These are phyloP conservation scores for Kodamaea suecica DNA, from an alignment of 1,139 yeast species.

Conservation along the genomic window DNA sequence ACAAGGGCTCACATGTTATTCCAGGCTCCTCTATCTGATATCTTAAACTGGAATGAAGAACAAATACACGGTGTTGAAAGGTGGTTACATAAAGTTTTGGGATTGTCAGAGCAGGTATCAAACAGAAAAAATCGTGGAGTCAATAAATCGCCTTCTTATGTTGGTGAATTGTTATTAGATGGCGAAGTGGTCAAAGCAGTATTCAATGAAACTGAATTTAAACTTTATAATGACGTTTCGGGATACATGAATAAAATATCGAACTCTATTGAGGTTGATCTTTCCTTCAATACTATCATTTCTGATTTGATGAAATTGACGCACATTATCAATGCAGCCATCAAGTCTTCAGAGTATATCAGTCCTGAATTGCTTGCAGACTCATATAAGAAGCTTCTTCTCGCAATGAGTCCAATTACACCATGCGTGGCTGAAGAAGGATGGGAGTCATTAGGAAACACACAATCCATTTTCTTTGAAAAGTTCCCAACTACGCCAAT, in stretches of 20 bases:
- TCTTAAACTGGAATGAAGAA: conserved; percentile 83
- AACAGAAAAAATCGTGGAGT: conserved; percentile 4
- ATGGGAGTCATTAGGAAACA: conserved; percentile 52
- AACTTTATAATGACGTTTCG: conserved; percentile 58
- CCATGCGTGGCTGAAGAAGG: conserved; percentile 85
- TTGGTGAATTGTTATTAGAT: conserved; percentile 21
- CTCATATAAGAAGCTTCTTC: conserved; percentile 51
- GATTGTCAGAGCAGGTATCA: conserved; percentile 19
- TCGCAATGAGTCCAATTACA: conserved; percentile 66
- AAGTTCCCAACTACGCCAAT: conserved; percentile 50
- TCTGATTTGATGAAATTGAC: conserved; percentile 90
- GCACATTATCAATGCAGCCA: conserved; percentile 44
- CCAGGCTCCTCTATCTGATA: conserved; percentile 85
- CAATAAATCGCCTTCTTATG: neutral
- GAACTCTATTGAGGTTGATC: conserved; percentile 53
- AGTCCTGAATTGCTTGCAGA: conserved; percentile 32
- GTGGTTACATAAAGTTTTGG: conserved; percentile 69
- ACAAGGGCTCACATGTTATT: conserved; percentile 91
- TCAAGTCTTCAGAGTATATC: conserved; percentile 25
- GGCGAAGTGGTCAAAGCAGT: conserved; percentile 16
- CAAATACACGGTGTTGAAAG: conserved; percentile 85
- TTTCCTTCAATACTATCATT: conserved; percentile 77
- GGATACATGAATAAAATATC: conserved; percentile 49
- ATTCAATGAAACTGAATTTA: conserved; percentile 46
- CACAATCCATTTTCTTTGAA: conserved; percentile 49